Percentiles rank a stretch among this genome's conserved stretches.
Evolutionary conservation across 2,329 filamentous ascomycete species (phyloP).

Genomic region (Aureobasidium pullulans): DNA sequence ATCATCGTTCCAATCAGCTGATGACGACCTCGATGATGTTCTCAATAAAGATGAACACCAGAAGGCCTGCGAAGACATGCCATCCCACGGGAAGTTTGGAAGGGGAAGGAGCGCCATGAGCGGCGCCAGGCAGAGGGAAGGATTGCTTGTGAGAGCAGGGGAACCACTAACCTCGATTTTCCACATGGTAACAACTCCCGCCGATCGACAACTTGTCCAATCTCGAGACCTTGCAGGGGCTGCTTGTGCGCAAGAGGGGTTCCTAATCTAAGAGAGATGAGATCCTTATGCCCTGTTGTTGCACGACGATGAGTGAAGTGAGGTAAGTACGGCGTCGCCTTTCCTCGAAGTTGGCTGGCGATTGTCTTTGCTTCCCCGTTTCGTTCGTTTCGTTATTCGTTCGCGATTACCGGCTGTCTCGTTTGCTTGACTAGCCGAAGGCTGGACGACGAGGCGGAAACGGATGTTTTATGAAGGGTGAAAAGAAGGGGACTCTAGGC

Average conservation of each 20-base stretch:
- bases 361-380: slow-evolving; percentile 11
- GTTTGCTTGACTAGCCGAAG: not conserved
- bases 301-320: not conserved
- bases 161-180: slow-evolving; percentile 12
- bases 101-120: not conserved
- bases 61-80: not conserved
- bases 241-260: slow-evolving; percentile 6
- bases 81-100: not conserved
- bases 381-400: slow-evolving; percentile 7
- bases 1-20: not conserved
- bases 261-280: not conserved
- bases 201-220: slow-evolving; percentile 7
- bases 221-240: slow-evolving; percentile 2
- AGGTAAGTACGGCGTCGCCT: not conserved
- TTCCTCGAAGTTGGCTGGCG: not conserved
- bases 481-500: not conserved
- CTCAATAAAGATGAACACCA: not conserved
- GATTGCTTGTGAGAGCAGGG: not conserved
- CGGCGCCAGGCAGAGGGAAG: not conserved
- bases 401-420: slow-evolving; percentile 10
- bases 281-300: not conserved
- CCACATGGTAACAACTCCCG: slow-evolving; percentile 11
- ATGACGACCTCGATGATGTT: slow-evolving; percentile 10
- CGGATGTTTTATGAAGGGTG: not conserved
- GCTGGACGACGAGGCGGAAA: slow-evolving; percentile 4